A percentile compares a stretch with the other conserved stretches of the same genome.
phyloP scores from a whole-genome alignment of 23 red algal genomes.

The Gracilaria domingensis region DNA sequence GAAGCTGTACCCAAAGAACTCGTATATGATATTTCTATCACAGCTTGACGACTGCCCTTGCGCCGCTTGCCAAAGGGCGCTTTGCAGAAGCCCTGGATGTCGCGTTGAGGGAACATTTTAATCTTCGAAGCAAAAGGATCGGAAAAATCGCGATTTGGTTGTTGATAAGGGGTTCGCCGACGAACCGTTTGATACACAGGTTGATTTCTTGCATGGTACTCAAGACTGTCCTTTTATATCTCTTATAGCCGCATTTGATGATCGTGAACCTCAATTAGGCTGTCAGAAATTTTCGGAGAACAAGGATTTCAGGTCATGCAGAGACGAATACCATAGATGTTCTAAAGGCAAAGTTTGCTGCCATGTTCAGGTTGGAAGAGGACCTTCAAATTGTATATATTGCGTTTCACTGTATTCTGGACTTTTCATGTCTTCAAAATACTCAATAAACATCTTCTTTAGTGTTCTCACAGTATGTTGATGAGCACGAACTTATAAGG shows the following conservation, averaged over 20 bases:
- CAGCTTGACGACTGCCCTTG: not conserved
- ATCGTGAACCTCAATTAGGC: slow-evolving; percentile 23
- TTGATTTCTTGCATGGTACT: not conserved
- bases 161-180: slow-evolving; percentile 43
- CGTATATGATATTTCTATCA: not conserved
- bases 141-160: slow-evolving; percentile 1
- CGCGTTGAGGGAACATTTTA: slow-evolving; percentile 61
- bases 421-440: too few relatives aligned
- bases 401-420: too few relatives aligned
- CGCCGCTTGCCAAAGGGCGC: slow-evolving; percentile 27
- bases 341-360: too few relatives aligned
- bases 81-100: slow-evolving; percentile 47
- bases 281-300: not conserved
- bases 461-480: too few relatives aligned
- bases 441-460: too few relatives aligned
- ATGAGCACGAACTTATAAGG: too few relatives aligned
- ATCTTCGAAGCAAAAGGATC: slow-evolving; percentile 9
- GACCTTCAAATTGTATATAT: too few relatives aligned
- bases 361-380: too few relatives aligned
- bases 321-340: too few relatives aligned
- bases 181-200: slow-evolving; percentile 40
- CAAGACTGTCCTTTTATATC: not conserved
- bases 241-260: not conserved
- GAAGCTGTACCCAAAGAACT: not conserved
- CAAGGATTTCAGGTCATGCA: not conserved